These are phyloP conservation scores for Podospora appendiculata DNA, from an alignment of 495 filamentous ascomycete genomes.

Conservation along the genomic window DNA sequence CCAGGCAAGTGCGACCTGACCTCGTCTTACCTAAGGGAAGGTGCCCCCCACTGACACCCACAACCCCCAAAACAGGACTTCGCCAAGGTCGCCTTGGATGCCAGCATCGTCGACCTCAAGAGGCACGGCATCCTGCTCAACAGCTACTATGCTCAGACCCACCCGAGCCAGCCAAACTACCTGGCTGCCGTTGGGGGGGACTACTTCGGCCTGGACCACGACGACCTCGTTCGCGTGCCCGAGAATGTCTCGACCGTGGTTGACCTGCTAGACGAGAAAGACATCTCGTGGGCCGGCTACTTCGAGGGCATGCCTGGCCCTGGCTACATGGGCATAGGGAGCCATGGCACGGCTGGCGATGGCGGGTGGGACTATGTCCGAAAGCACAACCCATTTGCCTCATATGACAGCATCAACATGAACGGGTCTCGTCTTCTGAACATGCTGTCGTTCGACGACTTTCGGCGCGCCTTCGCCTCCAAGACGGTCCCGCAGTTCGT, in stretches of 20 bases:
- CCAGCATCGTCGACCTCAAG: constrained; percentile 46
- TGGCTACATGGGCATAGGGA: constrained; percentile 54
- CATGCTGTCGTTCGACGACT: constrained; percentile 53
- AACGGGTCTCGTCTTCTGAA: constrained; percentile 49
- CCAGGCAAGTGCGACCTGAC: constrained; percentile 25
- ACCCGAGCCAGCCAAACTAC: constrained; percentile 41
- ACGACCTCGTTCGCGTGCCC: constrained; percentile 51
- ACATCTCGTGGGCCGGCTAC: constrained; percentile 59
- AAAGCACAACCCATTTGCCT: constrained; percentile 58
- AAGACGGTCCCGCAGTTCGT: constrained; percentile 58
- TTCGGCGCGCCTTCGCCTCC: constrained; percentile 45
- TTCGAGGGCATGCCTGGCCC: constrained; percentile 59
- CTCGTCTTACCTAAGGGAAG: not conserved
- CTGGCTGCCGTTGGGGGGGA: constrained; percentile 56
- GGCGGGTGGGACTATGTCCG: constrained; percentile 57
- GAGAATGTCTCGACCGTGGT: constrained; percentile 60
- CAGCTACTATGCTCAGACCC: constrained; percentile 53
- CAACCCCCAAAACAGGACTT: constrained; percentile 39
- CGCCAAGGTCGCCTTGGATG: constrained; percentile 39
- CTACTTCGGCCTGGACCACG: constrained; percentile 61
- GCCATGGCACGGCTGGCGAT: constrained; percentile 36
- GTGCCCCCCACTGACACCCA: not conserved
- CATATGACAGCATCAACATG: constrained; percentile 38
- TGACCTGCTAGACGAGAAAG: constrained; percentile 56
- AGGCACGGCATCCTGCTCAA: constrained; percentile 56